phyloP scores from a whole-genome alignment of 2,329 filamentous ascomycete species.

The Chaetomium sp. region DNA sequence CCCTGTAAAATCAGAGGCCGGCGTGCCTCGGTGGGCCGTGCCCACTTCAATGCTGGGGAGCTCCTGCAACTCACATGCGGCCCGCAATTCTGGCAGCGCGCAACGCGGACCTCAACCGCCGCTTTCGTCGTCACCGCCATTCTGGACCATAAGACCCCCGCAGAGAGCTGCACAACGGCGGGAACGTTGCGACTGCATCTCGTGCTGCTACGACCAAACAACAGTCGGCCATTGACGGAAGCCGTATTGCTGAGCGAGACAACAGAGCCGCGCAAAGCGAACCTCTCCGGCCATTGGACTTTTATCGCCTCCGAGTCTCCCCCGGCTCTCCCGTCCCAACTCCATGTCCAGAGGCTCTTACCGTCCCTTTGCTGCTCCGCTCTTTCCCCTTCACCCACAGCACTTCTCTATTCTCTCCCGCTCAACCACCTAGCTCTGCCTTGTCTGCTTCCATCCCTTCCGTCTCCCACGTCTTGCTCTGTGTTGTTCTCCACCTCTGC shows the following conservation, averaged over 20 bases:
- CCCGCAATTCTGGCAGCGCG: neutral
- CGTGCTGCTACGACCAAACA: neutral
- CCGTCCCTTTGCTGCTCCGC: neutral
- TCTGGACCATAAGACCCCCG: constrained; percentile 10
- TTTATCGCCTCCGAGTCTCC: neutral
- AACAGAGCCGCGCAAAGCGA: constrained; percentile 11
- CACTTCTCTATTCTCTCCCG: too few relatives aligned
- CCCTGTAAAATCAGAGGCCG: too few relatives aligned
- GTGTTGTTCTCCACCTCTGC: too few relatives aligned
- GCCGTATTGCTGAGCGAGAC: neutral
- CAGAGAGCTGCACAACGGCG: neutral
- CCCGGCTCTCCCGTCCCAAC: neutral
- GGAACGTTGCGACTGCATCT: neutral
- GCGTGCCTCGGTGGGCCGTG: too few relatives aligned
- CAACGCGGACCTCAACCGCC: constrained; percentile 5
- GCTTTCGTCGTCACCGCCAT: constrained; percentile 20
- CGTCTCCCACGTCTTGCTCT: too few relatives aligned
- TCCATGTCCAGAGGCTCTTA: neutral
- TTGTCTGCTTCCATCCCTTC: too few relatives aligned
- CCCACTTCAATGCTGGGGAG: neutral
- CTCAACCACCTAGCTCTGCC: too few relatives aligned
- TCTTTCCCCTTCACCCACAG: neutral
- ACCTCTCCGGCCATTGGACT: neutral
- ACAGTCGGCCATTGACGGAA: constrained; percentile 2
- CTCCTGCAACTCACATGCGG: constrained; percentile 4